Percentiles rank a stretch among this genome's conserved stretches.
Conservation (phyloP, 2,329 filamentous ascomycete genomes). For the Aspergillus sp. region DNA sequence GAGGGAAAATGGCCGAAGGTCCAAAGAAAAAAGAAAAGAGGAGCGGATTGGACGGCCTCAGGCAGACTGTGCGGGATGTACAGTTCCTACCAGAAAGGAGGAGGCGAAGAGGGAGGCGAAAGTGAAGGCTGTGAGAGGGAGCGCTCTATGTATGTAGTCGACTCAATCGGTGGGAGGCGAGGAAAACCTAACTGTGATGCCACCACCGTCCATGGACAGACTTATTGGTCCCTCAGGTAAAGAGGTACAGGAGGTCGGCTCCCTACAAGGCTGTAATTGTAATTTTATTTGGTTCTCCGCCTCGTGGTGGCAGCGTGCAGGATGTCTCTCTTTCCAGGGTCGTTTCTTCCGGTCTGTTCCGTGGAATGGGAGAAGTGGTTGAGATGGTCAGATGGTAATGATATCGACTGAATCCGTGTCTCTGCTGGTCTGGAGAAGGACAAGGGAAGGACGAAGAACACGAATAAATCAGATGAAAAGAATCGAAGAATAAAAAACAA, state of each 20-base stretch:
- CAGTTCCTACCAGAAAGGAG: not conserved
- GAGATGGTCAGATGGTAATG: not conserved
- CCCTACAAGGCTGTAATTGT: conserved; percentile 18
- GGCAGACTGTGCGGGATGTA: conserved; percentile 1
- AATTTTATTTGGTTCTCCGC: conserved; percentile 11
- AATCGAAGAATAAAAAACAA: conserved; percentile 9
- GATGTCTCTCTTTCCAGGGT: no score
- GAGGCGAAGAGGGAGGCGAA: not conserved
- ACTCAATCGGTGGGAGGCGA: conserved; percentile 3
- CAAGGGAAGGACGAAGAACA: conserved; percentile 7
- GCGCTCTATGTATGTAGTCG: not conserved
- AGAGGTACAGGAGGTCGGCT: not conserved
- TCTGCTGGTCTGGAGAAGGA: conserved; percentile 13
- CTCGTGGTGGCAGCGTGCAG: not conserved
- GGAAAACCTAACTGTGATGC: conserved; percentile 14
- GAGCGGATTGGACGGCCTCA: conserved; percentile 2
- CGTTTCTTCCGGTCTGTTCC: no score
- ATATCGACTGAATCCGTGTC: not conserved
- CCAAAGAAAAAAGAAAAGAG: conserved; percentile 1
- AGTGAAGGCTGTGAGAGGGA: not conserved
- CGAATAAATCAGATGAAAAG: conserved; percentile 6
- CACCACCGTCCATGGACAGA: conserved; percentile 11
- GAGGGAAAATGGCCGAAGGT: not conserved
- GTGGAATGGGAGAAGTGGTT: not conserved
- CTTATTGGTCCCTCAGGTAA: conserved; percentile 16